These are phyloP conservation scores for Terfezia boudieri DNA, from an alignment of 495 filamentous ascomycete genomes.

Conservation along the genomic window DNA sequence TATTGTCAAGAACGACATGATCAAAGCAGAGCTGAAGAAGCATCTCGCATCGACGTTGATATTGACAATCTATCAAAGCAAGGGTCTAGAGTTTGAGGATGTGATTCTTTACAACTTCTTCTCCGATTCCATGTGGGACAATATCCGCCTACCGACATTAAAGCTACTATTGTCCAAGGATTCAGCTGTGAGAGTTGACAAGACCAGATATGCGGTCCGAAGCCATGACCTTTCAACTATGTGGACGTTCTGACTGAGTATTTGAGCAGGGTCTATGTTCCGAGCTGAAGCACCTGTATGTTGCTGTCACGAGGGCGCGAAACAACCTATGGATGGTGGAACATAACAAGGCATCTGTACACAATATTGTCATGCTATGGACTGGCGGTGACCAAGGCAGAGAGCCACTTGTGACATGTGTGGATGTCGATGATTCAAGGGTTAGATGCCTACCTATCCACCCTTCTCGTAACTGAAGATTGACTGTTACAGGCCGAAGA, in stretches of 20 bases:
- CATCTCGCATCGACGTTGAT: conserved; percentile 10
- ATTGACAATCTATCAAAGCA: conserved; percentile 25
- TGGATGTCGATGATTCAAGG: no score
- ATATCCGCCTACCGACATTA: no score
- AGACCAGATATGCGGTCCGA: no score
- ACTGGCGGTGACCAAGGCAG: neutral
- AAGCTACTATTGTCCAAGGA: no score
- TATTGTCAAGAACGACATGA: conserved; percentile 21
- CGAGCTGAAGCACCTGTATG: neutral
- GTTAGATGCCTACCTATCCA: no score
- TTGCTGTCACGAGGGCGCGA: neutral
- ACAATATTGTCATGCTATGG: neutral
- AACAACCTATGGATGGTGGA: neutral
- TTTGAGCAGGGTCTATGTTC: no score
- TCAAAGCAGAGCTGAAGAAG: conserved; percentile 12
- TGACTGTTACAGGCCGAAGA: neutral
- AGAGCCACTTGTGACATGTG: neutral
- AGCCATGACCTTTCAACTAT: no score
- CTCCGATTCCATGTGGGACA: neutral
- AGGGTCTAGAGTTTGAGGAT: conserved; percentile 29
- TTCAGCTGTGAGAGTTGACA: no score
- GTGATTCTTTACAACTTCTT: conserved; percentile 23
- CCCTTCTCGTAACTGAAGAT: no score
- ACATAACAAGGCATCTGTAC: neutral
- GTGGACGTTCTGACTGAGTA: no score